Percentiles rank a stretch among this genome's conserved stretches.
Evolutionary conservation across 768 basidiomycete species (phyloP).

Genomic region (Candolleomyces eurysporus): DNA sequence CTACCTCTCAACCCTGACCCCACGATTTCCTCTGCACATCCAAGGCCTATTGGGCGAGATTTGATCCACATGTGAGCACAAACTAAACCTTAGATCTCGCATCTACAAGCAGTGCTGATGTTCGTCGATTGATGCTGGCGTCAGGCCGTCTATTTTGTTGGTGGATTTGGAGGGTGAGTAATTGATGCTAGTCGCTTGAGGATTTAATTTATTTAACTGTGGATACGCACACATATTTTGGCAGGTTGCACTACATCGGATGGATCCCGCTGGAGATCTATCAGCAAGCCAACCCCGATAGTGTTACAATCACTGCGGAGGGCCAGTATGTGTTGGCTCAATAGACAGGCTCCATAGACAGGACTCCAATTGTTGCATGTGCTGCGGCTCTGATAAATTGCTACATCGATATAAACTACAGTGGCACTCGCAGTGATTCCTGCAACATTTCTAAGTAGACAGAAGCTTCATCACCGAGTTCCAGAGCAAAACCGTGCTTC

Average conservation of each 20-base stretch:
- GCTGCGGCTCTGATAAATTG: neutral
- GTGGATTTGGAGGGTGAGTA: conserved; percentile 49
- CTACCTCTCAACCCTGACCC: neutral
- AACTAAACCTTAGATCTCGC: neutral
- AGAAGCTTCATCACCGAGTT: neutral
- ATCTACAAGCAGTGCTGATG: neutral
- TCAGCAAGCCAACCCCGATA: conserved; percentile 19
- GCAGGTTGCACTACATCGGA: conserved; percentile 49
- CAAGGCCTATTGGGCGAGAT: conserved; percentile 54
- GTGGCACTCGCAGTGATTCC: neutral
- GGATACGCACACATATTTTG: conserved; percentile 2
- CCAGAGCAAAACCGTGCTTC: conserved; percentile 2
- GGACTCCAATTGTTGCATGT: neutral
- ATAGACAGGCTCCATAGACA: neutral
- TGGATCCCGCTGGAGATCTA: conserved; percentile 47
- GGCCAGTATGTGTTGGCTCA: neutral
- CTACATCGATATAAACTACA: neutral
- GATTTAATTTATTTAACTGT: neutral
- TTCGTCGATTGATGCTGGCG: neutral
- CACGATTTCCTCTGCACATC: neutral
- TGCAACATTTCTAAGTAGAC: conserved; percentile 6
- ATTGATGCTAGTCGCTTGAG: neutral
- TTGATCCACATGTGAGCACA: conserved; percentile 47
- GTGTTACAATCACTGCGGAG: neutral
- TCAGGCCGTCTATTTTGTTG: conserved; percentile 52